Base-by-base conservation (phyloP, 169 alveolate genomes). In the Plasmodium vivax region DNA sequence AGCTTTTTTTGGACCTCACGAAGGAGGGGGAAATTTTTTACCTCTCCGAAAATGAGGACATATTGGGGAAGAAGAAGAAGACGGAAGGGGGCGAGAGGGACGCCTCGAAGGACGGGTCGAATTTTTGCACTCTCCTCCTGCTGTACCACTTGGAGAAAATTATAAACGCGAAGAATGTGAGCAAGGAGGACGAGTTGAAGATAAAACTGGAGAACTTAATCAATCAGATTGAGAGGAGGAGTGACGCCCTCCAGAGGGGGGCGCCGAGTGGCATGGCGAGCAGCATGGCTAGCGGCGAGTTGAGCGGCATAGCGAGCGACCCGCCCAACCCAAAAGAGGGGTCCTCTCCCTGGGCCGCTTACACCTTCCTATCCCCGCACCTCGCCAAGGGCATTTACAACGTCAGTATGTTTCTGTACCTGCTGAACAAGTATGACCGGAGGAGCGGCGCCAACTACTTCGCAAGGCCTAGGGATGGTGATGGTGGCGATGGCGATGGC, bases 181-280 rank as follows among this genome's bases (percentile, higher is more conserved):
- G 56, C 77, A 82, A 92, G 56, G 95, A 92, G 71, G 85, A 82
- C 72, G 95, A 92, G 77, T n/a, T 92, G 14, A 92, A 92, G 71
- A 92, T 92, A 54, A 92, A 92, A 32, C 9, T 82, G 68, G 95
- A 92, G 45, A 81, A 92, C 82, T 82, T 92, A 92, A n/a, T 92
- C 32, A 92, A 81, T 75, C 92, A 51, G 43, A 73, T 92, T 32
- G 95, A 92, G 47, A 92, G 75, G 54, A 92, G 75, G 41, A 56
- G n/a, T 14, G 85, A 82, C 10, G 43, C 27, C 7, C 32, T 68
- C 77, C 32, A 0, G 1, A 19, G n/a, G 77, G 38, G 38, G 77
- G n/a, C 27, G 62, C 62, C 1, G 0, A 3, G 9, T 8, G 23
- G 23, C 1, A 3, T 51, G 62, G 2, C 14, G 1, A 8, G 1